Conservation (phyloP, 345 rosid species). For the Euphorbia tirucalli region DNA sequence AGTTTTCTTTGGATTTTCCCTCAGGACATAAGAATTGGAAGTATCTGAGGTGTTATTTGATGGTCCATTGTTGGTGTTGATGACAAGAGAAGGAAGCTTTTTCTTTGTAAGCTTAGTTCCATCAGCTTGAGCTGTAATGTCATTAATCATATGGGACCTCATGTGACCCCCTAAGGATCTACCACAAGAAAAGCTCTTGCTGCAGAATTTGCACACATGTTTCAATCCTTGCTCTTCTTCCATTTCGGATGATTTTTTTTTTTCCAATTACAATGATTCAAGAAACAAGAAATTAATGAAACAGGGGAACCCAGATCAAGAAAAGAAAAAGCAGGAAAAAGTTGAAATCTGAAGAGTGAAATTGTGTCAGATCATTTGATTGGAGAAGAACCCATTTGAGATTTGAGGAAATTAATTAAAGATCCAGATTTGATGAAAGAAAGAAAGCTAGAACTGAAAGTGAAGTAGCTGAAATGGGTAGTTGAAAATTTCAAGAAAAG, state of each 20-base stretch:
- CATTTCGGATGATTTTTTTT: too few relatives aligned
- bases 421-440: conserved; percentile 20
- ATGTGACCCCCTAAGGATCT: conserved; percentile 76
- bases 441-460: conserved; percentile 4
- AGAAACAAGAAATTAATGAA: conserved; percentile 9
- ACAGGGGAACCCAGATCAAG: conserved; percentile 41
- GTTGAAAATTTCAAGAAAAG: conserved; percentile 29
- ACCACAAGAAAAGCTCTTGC: conserved; percentile 58
- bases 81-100: conserved; percentile 30
- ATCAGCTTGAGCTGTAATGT: conserved; percentile 33
- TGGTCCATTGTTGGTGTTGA: conserved; percentile 14
- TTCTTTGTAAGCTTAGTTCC: conserved; percentile 32
- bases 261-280: too few relatives aligned
- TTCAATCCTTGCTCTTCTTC: conserved; percentile 26
- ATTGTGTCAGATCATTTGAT: conserved; percentile 12
- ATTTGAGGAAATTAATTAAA: conserved; percentile 16
- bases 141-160: conserved; percentile 58
- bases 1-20: conserved; percentile 56
- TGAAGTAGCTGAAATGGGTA: conserved; percentile 7
- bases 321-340: conserved; percentile 16
- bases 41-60: not conserved
- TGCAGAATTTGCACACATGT: conserved; percentile 59
- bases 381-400: not conserved
- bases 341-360: conserved; percentile 5
- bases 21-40: conserved; percentile 25